A percentile compares a stretch with the other conserved stretches of the same genome.
Evolutionary conservation across 2,329 filamentous ascomycete species (phyloP).

Genomic region (Fusarium ambrosium): DNA sequence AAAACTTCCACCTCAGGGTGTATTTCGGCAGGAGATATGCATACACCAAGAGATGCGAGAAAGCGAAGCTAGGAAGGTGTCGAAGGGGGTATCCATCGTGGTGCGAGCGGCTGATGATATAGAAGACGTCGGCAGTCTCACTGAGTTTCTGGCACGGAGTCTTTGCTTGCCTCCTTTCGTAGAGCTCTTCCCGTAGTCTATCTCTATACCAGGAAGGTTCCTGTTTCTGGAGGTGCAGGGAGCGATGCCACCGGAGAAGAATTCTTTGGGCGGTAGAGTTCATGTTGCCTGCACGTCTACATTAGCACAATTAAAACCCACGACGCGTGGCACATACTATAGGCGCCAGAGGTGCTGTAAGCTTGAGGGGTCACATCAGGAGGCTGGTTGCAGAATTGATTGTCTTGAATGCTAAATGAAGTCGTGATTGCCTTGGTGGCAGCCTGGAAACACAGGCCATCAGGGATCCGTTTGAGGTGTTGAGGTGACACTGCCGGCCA

Average conservation of each 20-base stretch:
- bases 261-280: background rate
- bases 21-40: conserved; percentile 57
- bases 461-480: background rate
- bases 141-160: conserved; percentile 49
- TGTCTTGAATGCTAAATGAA: background rate
- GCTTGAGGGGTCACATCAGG: background rate
- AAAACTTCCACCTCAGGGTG: conserved; percentile 58
- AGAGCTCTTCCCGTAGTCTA: conserved; percentile 13
- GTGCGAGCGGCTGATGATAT: conserved; percentile 30
- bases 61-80: no score
- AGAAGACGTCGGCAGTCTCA: conserved; percentile 59
- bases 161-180: conserved; percentile 2
- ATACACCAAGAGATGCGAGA: no score
- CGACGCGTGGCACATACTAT: background rate
- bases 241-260: background rate
- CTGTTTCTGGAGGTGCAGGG: background rate
- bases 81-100: no score
- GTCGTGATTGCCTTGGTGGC: background rate
- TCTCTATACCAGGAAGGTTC: conserved; percentile 9
- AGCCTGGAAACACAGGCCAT: no score
- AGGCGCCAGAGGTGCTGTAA: background rate
- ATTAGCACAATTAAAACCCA: background rate
- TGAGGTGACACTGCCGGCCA: background rate
- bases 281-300: background rate
- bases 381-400: background rate